Evolutionary conservation across 768 basidiomycete genomes (phyloP).

Genomic region (Cytidiella melzeri): DNA sequence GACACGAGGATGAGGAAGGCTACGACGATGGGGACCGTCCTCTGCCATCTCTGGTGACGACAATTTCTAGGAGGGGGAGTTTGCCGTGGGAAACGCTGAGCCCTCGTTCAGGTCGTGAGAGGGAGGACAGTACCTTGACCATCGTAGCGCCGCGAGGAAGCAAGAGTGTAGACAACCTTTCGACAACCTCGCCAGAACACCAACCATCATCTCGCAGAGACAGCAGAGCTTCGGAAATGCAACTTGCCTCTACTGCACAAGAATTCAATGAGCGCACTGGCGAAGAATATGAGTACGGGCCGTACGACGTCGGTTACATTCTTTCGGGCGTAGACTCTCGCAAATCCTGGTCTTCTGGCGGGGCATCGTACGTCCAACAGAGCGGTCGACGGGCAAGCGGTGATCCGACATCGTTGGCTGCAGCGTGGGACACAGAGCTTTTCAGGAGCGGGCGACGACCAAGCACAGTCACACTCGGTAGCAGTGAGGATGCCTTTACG

Average conservation of each 20-base stretch:
- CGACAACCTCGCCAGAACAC: conserved; percentile 33
- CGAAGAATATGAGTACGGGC: conserved; percentile 25
- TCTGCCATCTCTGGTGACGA: neutral
- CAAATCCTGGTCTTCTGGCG: conserved; percentile 22
- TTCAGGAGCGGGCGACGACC: conserved; percentile 22
- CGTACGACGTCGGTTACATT: conserved; percentile 42
- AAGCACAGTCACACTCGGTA: conserved; percentile 29
- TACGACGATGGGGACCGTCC: conserved; percentile 9
- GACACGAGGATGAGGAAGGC: conserved; percentile 14
- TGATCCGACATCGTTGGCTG: conserved; percentile 3
- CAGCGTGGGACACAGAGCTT: conserved; percentile 5
- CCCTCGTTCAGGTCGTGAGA: conserved; percentile 31
- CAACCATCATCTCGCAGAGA: conserved; percentile 33
- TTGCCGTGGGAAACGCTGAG: conserved; percentile 50
- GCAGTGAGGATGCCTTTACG: conserved; percentile 35
- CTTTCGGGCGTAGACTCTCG: conserved; percentile 28
- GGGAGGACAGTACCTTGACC: conserved; percentile 54
- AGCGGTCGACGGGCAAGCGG: conserved; percentile 6
- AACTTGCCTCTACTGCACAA: neutral
- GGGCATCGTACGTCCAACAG: conserved; percentile 15
- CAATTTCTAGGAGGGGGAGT: conserved; percentile 42
- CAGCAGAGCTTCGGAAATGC: neutral
- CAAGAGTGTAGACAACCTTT: conserved; percentile 46
- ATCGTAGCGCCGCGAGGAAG: conserved; percentile 46
- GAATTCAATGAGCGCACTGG: conserved; percentile 16